Evolutionary conservation across 2,329 filamentous ascomycete genomes (phyloP).

Genomic region (Paecilomyces formosus): DNA sequence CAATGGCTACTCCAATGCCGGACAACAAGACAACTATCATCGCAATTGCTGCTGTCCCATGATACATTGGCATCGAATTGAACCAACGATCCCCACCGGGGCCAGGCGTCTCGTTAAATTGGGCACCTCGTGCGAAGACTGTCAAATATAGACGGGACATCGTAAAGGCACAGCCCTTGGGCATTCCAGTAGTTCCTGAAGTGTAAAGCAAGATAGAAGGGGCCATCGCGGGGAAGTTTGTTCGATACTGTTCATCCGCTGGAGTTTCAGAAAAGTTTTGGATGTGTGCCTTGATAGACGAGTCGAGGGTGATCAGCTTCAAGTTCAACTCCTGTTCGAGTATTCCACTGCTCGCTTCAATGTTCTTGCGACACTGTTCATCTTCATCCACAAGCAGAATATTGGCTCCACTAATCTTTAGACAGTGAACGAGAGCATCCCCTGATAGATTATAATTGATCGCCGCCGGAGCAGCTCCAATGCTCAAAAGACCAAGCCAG

Average conservation of each 20-base stretch:
- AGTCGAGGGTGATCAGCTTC: conserved; percentile 47
- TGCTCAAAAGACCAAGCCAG: conserved; percentile 57
- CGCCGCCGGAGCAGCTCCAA: conserved; percentile 62
- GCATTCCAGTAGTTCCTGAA: conserved; percentile 66
- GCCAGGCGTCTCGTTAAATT: conserved; percentile 18
- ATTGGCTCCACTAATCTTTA: conserved; percentile 50
- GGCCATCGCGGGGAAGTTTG: conserved; percentile 42
- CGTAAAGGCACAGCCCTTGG: conserved; percentile 62
- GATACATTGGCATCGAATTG: conserved; percentile 70
- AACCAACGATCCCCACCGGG: conserved; percentile 59
- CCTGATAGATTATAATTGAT: conserved; percentile 64
- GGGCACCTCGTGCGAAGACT: conserved; percentile 25
- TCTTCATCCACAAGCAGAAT: conserved; percentile 55
- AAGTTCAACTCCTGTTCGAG: conserved; percentile 53
- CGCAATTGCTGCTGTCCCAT: conserved; percentile 62
- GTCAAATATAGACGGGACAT: conserved; percentile 39
- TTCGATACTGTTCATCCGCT: conserved; percentile 50
- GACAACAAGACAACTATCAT: conserved; percentile 49
- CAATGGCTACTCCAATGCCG: conserved; percentile 38
- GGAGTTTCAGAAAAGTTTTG: conserved; percentile 41
- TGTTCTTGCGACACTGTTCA: conserved; percentile 45
- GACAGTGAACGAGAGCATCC: conserved; percentile 58
- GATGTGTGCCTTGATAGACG: conserved; percentile 41
- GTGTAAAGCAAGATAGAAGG: conserved; percentile 65
- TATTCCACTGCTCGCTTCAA: conserved; percentile 44